Conservation (phyloP, 345 rosid genomes). For the Salix brachista region DNA sequence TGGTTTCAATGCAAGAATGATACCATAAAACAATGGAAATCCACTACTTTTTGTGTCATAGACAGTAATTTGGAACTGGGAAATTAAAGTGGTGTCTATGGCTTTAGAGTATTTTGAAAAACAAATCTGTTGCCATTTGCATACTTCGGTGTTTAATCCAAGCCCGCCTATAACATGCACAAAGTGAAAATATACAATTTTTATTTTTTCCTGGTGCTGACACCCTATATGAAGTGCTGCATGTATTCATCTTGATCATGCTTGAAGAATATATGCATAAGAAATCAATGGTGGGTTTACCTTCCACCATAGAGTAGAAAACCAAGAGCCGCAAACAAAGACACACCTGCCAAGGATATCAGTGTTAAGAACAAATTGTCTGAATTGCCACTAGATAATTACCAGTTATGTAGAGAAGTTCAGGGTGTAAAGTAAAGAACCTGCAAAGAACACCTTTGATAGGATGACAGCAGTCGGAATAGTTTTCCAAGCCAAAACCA, state of each 20-base stretch:
- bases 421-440: constrained; percentile 30
- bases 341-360: constrained; percentile 49
- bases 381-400: constrained; percentile 2
- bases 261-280: constrained; percentile 1
- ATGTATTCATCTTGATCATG: background rate
- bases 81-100: background rate
- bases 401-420: background rate
- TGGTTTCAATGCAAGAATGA: background rate
- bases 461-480: constrained; percentile 47
- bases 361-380: constrained; percentile 8
- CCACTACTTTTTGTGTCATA: background rate
- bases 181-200: background rate
- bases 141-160: background rate
- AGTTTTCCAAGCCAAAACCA: constrained; percentile 78
- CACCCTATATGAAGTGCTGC: background rate
- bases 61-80: background rate
- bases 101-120: background rate
- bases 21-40: background rate
- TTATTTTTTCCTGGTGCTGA: background rate
- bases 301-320: constrained; percentile 93
- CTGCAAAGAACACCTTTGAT: constrained; percentile 85
- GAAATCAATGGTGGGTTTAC: constrained; percentile 32
- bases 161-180: background rate
- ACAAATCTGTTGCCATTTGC: background rate
- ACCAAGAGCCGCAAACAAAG: constrained; percentile 80